Evolutionary conservation across 495 filamentous ascomycete genomes (phyloP), one percentile per base, ranked within the genome.

Genomic region (Penicillium atrosanguineum): DNA sequence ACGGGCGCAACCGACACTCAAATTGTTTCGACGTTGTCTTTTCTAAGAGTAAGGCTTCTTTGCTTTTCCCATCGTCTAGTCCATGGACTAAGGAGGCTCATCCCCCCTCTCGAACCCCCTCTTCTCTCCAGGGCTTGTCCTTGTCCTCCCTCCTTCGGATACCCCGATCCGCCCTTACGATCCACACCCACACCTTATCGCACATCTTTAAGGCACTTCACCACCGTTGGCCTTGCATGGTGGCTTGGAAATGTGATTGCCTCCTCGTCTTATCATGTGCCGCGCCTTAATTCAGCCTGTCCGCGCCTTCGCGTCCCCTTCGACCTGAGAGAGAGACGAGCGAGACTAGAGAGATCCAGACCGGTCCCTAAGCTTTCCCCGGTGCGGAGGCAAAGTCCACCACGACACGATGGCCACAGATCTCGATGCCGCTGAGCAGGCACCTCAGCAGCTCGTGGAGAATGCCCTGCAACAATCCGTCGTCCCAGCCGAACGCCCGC

Each of bases 221-320:
- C 57, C 16, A 65, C 64, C 55, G 48, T 69, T 68, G 62, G 69
- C 63, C 65, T 69, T 63, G 61, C 60, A 67, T 69, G 58, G 57
- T 68, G 51, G 63, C 61, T 64, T 62, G 62, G 62, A 67, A 62
- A 55, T 57, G 61, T 66, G 54, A 62, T 59, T 56, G 44, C 50
- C 43, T 40, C 48, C 52, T 47, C 50, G 48, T 61, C 64, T 66
- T 71, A 73, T 69, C 64, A 74, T 74, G 71, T 57, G 61, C 64
- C 59, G 62, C 63, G 57, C 57, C 57, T 62, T 62, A 58, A 57
- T 55, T 52, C 58, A 59, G 59, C 53, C 58, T 53, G 49, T 46
- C 62, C 65, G 70, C 68, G 71, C 71, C 56, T 48, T 61, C 71
- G 69, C 69, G 69, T 60, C 39, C 26, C 52, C 46, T 52, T 64